Evolutionary conservation across 2,329 filamentous ascomycete species (phyloP).

Genomic region (Xylaria sp.): DNA sequence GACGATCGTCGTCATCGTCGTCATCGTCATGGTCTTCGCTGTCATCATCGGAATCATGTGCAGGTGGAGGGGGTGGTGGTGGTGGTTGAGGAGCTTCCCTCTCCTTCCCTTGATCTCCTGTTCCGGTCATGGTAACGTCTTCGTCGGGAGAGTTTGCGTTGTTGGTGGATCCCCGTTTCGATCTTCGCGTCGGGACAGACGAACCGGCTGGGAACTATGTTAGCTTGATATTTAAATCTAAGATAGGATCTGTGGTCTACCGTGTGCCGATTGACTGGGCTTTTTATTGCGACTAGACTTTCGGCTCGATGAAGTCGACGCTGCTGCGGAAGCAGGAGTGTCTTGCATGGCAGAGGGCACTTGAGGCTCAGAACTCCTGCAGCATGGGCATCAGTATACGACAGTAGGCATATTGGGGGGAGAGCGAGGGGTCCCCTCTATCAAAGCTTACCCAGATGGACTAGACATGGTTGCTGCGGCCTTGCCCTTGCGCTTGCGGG

Average conservation of each 20-base stretch:
- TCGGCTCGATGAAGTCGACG: constrained; percentile 70
- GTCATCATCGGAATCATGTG: constrained; percentile 54
- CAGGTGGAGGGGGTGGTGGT: constrained; percentile 57
- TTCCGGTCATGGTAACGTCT: constrained; percentile 78
- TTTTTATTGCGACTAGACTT: constrained; percentile 81
- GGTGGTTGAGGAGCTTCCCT: constrained; percentile 52
- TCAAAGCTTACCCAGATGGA: constrained; percentile 67
- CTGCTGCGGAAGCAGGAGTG: constrained; percentile 61
- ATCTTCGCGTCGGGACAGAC: constrained; percentile 57
- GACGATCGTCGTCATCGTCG: constrained; percentile 62
- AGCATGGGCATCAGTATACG: constrained; percentile 39
- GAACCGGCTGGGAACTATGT: constrained; percentile 45
- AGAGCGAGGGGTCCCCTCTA: constrained; percentile 8
- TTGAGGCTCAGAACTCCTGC: constrained; percentile 65
- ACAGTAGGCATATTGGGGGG: constrained; percentile 42
- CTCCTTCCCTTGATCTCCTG: constrained; percentile 64
- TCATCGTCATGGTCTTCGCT: constrained; percentile 58
- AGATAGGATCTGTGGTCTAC: constrained; percentile 46
- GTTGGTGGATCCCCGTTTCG: constrained; percentile 64
- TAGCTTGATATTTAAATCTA: constrained; percentile 9
- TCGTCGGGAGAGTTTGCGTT: constrained; percentile 62
- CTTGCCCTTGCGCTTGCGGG: constrained; percentile 71
- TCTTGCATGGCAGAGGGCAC: constrained; percentile 73
- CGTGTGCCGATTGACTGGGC: constrained; percentile 59
- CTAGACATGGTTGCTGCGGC: constrained; percentile 75